Evolutionary conservation across 2,329 filamentous ascomycete species (phyloP), one percentile per base, ranked within the genome.

Genomic region (Dactylella cylindrospora): DNA sequence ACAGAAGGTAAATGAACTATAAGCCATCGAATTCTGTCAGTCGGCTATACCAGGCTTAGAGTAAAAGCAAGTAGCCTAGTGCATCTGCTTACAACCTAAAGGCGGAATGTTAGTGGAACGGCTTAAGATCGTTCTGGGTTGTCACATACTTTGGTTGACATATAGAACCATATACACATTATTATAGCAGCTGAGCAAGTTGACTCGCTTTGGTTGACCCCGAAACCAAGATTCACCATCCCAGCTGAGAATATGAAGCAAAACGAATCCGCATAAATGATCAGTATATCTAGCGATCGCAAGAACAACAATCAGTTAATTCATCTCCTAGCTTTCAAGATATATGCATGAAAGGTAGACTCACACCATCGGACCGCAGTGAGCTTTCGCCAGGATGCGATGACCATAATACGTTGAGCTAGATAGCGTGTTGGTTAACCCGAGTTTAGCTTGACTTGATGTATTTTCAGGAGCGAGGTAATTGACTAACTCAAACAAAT

Each of bases 1-100:
- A 73, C 67, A 84, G 84, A 15, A 80, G 73, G 66, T 84, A 84
- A n/a, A 83, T 80, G 22, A 84, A 71, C 73, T 79, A 62, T 29
- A 25, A 10, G 13, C 15, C 19, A 17, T 25, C 12, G 53, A 59
- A 50, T n/a, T 10, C 10, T 5, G 9, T 23, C 6, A 36, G 20
- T 20, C 9, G 22, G 10, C 10, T 10, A 9, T 13, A 12, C n/a
- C n/a, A n/a, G n/a, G n/a, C n/a, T n/a, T n/a, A n/a, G n/a, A n/a
- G n/a, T n/a, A n/a, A 31, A 32, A 3, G 12, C 31, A 4, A 65
- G 70, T 26, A 28, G 72, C 70, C 60, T 72, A 69, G 71, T 73
- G 41, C 22, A 15, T 38, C n/a, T n/a, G n/a, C 51, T 9, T 55
- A 55, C 51, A 12, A 36, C 38, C 44, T 50, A 59, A 12, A n/a